A percentile compares a stretch with the other conserved stretches of the same genome.
phyloP scores from a whole-genome alignment of 1,139 yeast genomes.

The Kodamaea sp. region DNA sequence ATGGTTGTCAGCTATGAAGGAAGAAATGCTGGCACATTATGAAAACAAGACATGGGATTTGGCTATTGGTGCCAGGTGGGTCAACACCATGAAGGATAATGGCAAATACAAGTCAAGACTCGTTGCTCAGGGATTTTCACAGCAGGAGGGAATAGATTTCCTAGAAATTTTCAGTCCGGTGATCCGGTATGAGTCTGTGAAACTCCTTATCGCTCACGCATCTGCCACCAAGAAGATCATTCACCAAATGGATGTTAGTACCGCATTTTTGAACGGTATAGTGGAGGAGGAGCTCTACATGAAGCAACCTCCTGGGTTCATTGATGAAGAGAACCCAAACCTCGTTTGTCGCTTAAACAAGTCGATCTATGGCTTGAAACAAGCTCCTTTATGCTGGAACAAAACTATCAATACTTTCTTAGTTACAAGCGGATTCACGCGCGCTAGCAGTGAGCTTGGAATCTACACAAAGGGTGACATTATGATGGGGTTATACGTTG shows the following conservation, averaged over 20 bases:
- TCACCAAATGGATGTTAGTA: slow-evolving; percentile 18
- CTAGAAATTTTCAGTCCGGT: slow-evolving; percentile 20
- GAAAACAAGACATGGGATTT: too few species aligned
- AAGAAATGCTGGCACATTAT: too few species aligned
- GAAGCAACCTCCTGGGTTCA: neutral
- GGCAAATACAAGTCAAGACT: slow-evolving; percentile 15
- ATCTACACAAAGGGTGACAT: neutral
- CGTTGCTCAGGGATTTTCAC: slow-evolving; percentile 17
- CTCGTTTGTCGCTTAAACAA: too few species aligned
- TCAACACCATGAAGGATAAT: slow-evolving; percentile 6
- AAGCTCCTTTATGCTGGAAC: slow-evolving; percentile 10
- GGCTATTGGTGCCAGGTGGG: slow-evolving; percentile 8
- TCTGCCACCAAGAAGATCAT: slow-evolving; percentile 4
- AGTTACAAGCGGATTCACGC: slow-evolving; percentile 2
- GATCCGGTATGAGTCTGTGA: slow-evolving; percentile 13
- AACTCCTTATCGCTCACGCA: slow-evolving; percentile 11
- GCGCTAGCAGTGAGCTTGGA: slow-evolving; percentile 1
- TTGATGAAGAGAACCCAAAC: too few species aligned
- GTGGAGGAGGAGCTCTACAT: slow-evolving; percentile 6
- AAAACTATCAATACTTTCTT: slow-evolving; percentile 3
- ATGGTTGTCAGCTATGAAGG: too few species aligned
- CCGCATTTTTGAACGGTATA: slow-evolving; percentile 16
- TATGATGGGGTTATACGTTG: slow-evolving; percentile 2
- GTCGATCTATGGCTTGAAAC: slow-evolving; percentile 4
- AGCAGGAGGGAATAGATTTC: slow-evolving; percentile 17